Conservation (phyloP, 768 basidiomycete species). For the Rhizopogon sp. region DNA sequence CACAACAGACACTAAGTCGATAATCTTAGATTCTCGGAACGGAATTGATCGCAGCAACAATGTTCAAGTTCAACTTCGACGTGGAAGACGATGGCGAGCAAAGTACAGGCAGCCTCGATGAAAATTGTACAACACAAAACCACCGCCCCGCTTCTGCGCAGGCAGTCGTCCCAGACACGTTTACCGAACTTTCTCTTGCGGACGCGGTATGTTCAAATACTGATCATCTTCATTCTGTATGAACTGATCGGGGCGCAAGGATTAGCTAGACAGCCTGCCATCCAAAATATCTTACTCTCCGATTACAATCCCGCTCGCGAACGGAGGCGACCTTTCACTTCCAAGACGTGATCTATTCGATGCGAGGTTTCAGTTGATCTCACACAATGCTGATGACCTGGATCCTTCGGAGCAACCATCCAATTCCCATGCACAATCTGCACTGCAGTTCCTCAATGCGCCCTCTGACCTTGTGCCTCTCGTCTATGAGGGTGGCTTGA, state of each 20-base stretch:
- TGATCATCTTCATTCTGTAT: not conserved
- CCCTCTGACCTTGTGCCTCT: constrained; percentile 90
- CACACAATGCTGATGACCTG: constrained; percentile 39
- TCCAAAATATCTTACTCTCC: constrained; percentile 78
- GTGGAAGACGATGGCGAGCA: constrained; percentile 30
- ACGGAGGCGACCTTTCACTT: constrained; percentile 34
- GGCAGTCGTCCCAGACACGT: constrained; percentile 8
- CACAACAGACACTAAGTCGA: too few species aligned
- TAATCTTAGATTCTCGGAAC: not conserved
- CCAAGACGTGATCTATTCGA: constrained; percentile 89
- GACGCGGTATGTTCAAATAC: constrained; percentile 24
- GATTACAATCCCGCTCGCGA: constrained; percentile 44
- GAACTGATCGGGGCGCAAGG: constrained; percentile 12
- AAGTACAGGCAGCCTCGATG: constrained; percentile 4
- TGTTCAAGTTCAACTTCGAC: constrained; percentile 53
- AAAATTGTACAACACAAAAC: constrained; percentile 6
- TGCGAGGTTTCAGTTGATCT: constrained; percentile 89
- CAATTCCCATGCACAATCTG: constrained; percentile 17
- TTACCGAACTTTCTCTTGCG: constrained; percentile 24
- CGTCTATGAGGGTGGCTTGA: constrained; percentile 92
- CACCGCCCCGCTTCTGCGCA: not conserved
- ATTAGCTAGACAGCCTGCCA: constrained; percentile 67
- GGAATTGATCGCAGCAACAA: constrained; percentile 22
- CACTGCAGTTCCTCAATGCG: constrained; percentile 66
- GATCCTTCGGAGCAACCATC: constrained; percentile 16